Percentiles rank a stretch among this genome's conserved stretches.
Evolutionary conservation across 345 rosid species (phyloP).

Genomic region (Eucalyptus tenuipes): DNA sequence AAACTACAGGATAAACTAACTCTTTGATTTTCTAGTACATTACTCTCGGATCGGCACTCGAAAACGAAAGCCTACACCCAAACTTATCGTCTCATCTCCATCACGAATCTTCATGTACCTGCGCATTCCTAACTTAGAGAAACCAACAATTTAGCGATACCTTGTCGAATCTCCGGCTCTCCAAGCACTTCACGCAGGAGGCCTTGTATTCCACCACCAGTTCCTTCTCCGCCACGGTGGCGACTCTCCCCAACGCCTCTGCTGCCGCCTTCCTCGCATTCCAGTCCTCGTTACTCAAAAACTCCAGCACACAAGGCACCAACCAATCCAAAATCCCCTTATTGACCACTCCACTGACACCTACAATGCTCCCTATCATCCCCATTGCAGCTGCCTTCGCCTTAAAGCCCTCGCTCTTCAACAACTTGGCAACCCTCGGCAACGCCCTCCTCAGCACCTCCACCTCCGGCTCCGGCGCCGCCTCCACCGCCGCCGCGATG

Average conservation of each 20-base stretch:
- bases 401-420: conserved; percentile 58
- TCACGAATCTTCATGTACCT: background rate
- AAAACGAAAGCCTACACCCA: background rate
- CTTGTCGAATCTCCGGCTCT: conserved; percentile 76
- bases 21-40: background rate
- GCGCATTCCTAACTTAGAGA: background rate
- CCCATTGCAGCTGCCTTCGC: conserved; percentile 64
- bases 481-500: conserved; percentile 63
- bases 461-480: conserved; percentile 45
- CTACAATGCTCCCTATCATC: conserved; percentile 51
- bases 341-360: conserved; percentile 40
- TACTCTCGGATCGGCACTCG: background rate
- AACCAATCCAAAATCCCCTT: conserved; percentile 54
- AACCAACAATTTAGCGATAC: conserved; percentile 8
- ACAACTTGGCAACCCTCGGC: conserved; percentile 60
- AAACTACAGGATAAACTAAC: background rate
- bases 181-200: conserved; percentile 34
- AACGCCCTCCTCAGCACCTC: conserved; percentile 52
- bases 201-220: conserved; percentile 42
- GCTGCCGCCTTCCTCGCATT: conserved; percentile 83
- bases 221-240: conserved; percentile 34
- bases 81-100: background rate
- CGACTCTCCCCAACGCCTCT: conserved; percentile 66
- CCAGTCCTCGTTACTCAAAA: conserved; percentile 74
- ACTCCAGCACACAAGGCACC: conserved; percentile 48